A percentile compares a stretch with the other conserved stretches of the same genome.
Conservation (phyloP, 116 monocot genomes). For the Papilionanthe hybrid region DNA sequence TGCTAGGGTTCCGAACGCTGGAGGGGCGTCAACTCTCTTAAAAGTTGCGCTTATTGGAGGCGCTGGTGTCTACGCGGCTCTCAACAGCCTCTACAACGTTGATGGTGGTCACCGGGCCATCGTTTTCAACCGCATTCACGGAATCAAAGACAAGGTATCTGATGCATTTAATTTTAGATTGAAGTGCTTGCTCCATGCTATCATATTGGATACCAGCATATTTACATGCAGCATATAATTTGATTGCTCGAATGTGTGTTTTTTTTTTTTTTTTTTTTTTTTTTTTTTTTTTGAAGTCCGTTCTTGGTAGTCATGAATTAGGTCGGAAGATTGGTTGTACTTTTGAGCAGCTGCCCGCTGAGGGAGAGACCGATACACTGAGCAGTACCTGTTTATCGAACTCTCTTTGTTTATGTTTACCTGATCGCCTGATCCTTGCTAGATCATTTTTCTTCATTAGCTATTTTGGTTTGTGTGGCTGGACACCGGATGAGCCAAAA, state of each 20-base stretch:
- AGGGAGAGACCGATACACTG: not conserved
- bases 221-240: not conserved
- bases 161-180: not conserved
- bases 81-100: constrained; percentile 90
- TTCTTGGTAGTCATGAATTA: not conserved
- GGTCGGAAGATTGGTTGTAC: not conserved
- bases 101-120: constrained; percentile 98
- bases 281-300: not conserved
- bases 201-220: not conserved
- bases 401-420: not conserved
- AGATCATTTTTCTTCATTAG: not conserved
- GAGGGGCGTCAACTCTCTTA: constrained; percentile 28
- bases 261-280: not conserved
- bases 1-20: constrained; percentile 45
- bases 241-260: not conserved
- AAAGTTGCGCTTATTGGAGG: constrained; percentile 65
- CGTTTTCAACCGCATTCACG: constrained; percentile 87
- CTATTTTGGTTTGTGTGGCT: not conserved
- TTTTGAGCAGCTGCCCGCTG: not conserved
- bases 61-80: constrained; percentile 59
- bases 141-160: constrained; percentile 74
- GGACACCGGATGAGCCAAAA: no score
- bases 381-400: not conserved
- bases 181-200: not conserved
- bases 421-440: not conserved